Conservation (phyloP, 2,329 filamentous ascomycete genomes). For the Dactylellina cionopaga region DNA sequence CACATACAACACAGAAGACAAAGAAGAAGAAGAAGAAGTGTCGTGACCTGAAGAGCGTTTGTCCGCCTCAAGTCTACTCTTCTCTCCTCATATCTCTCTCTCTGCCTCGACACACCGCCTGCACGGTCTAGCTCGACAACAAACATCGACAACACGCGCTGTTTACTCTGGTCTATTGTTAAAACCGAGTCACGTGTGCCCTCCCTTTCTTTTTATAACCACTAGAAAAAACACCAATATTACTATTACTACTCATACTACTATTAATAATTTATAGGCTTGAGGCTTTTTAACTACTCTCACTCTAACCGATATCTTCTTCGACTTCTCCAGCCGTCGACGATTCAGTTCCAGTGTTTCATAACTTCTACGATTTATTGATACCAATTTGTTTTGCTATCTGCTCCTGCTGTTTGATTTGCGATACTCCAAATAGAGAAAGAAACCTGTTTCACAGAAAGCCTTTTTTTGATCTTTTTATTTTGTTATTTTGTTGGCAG, state of each 20-base stretch:
- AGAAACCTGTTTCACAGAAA: slow-evolving; percentile 35
- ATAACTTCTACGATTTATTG: slow-evolving; percentile 32
- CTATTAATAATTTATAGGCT: slow-evolving; percentile 11
- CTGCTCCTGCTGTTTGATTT: slow-evolving; percentile 34
- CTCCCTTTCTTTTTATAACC: not conserved
- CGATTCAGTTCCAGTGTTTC: slow-evolving; percentile 15
- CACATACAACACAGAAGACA: not conserved
- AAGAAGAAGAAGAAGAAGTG: too few species aligned
- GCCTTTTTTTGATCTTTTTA: too few species aligned
- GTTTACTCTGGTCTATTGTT: slow-evolving; percentile 10
- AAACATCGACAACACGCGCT: not conserved
- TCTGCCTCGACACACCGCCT: slow-evolving; percentile 2
- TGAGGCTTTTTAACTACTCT: not conserved
- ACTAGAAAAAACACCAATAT: not conserved
- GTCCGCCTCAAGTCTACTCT: slow-evolving; percentile 3
- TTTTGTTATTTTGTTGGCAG: slow-evolving; percentile 23
- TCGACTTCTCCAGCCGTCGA: not conserved
- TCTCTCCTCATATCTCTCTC: not conserved
- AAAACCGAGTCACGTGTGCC: slow-evolving; percentile 20
- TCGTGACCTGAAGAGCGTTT: slow-evolving; percentile 32
- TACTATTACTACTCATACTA: not conserved
- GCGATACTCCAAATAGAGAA: slow-evolving; percentile 47
- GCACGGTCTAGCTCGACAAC: not conserved
- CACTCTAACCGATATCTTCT: not conserved
- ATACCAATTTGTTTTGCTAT: slow-evolving; percentile 29